Base-by-base conservation (phyloP, 2,329 filamentous ascomycete species). In the Chrysoporthe austroafricana region DNA sequence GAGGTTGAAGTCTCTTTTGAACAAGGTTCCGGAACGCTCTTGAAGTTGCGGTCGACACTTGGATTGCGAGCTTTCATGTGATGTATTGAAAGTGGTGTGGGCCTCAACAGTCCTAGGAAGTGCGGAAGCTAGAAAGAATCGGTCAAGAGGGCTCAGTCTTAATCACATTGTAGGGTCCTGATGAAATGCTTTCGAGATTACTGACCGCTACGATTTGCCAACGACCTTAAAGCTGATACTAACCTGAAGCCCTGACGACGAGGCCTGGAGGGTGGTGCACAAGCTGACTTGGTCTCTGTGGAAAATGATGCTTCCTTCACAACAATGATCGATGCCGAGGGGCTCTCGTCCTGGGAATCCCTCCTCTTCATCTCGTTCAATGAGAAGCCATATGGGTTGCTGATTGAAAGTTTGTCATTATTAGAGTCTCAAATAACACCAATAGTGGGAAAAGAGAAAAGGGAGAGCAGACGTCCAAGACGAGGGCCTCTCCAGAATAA, bases 171-270 rank as follows among this genome's bases (percentile, higher is more conserved):
- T 4, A 11, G 39, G 16, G 36, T 32, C 26, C 21, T 32, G 13
- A 3, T 16, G 6, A 21, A 9, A 18, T 21, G n/a, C 26, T 21
- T 14, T 13, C 5, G 11, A 7, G 21, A 32, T 42, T 26, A 26
- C 67, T 63, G 65, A 69, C 68, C 52, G 46, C 77, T 73, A 39
- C 60, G 66, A 42, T 58, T 50, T 18, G 66, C 54, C 26, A 70
- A 43, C 11, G 66, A 70, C 42, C 78, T 79, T 26, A 85, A 69
- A 32, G 77, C 80, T 4, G 79, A 81, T 64, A 79, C 72, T n/a
- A 84, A 72, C 54, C 75, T 80, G 6, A 79, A 81, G n/a, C 79
- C 77, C 54, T 79, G 78, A 34, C 78, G 78, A 65, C 77, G 76
- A 50, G 80, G 59, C 69, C 81, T 84, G 4, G 79, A 69, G 70